Percentiles rank a stretch among this genome's conserved stretches.
Evolutionary conservation across 441 rosid genomes (phyloP).

Genomic region (Dalechampia spathulata): DNA sequence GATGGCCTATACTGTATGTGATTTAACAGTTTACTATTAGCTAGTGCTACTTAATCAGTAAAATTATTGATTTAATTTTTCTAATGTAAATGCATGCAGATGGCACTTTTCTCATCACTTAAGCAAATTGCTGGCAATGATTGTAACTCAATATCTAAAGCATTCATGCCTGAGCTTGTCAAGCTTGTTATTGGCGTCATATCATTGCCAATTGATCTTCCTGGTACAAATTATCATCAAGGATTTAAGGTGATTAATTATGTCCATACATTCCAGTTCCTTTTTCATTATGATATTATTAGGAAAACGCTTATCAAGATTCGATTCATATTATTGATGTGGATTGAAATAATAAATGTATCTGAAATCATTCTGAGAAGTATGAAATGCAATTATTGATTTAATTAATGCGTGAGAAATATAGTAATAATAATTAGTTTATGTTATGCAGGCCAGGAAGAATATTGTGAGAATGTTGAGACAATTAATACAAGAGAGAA

Average conservation of each 20-base stretch:
- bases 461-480: slow-evolving; percentile 49
- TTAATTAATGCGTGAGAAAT: no score
- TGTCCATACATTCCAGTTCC: no score
- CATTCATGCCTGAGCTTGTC: slow-evolving; percentile 71
- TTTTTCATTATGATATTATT: neutral
- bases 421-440: no score
- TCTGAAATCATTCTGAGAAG: no score
- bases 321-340: no score
- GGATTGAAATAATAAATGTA: no score
- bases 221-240: slow-evolving; percentile 59
- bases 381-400: no score
- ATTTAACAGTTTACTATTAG: no score
- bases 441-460: slow-evolving; percentile 55
- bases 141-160: slow-evolving; percentile 28
- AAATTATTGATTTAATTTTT: neutral
- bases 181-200: slow-evolving; percentile 76
- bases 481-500: slow-evolving; percentile 47
- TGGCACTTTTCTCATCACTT: slow-evolving; percentile 77
- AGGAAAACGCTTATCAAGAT: no score
- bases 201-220: slow-evolving; percentile 77
- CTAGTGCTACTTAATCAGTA: neutral
- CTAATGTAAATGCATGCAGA: slow-evolving; percentile 29
- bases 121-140: slow-evolving; percentile 63
- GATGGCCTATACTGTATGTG: no score
- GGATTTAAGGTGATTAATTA: slow-evolving; percentile 57